A percentile compares a stretch with the other conserved stretches of the same genome.
phyloP scores from a whole-genome alignment of 164 flowering plant genomes.

The Houttuynia cordata region DNA sequence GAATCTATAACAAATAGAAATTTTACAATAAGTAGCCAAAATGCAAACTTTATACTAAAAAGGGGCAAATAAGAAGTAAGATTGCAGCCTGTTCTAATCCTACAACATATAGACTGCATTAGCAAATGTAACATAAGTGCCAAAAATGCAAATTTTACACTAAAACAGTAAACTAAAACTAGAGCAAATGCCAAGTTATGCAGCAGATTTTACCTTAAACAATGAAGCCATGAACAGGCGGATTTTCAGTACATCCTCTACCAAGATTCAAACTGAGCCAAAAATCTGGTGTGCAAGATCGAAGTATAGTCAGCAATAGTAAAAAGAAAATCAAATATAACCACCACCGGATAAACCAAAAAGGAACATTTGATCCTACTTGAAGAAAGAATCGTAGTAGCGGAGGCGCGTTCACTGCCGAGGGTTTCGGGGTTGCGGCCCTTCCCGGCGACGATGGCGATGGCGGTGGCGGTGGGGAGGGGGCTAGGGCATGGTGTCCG shows the following conservation, averaged over 20 bases:
- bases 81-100: no score
- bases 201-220: conserved; percentile 10
- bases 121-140: not conserved
- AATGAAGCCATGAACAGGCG: conserved; percentile 8
- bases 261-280: not conserved
- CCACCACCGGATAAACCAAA: not conserved
- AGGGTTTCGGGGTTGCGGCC: not conserved
- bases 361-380: not conserved
- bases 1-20: no score
- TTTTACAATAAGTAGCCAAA: no score
- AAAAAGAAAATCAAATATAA: not conserved
- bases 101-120: no score
- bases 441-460: not conserved
- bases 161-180: no score
- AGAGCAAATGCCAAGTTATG: no score
- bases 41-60: no score
- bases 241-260: no score
- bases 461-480: not conserved
- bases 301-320: not conserved
- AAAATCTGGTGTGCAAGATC: not conserved
- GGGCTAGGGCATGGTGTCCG: not conserved
- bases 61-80: no score
- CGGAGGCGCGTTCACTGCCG: not conserved
- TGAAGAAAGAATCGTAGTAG: no score
- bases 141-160: no score